Percentiles rank a stretch among this genome's conserved stretches.
These are phyloP conservation scores for Sanchytrium tribonematis DNA, from an alignment of 371 early-diverging fungal genomes.

Conservation along the genomic window DNA sequence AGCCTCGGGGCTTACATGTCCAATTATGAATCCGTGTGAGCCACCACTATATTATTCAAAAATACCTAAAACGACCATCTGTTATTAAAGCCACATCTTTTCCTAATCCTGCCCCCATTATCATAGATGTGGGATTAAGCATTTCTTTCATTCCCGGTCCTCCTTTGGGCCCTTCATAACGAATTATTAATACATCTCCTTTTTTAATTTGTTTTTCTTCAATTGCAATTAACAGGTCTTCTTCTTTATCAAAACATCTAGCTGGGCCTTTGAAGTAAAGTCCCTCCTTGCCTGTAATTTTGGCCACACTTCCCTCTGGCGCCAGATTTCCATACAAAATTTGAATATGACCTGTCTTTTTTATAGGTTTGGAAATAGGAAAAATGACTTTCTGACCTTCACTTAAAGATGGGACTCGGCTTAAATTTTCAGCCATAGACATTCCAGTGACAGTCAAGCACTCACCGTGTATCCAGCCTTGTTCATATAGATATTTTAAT, in stretches of 20 bases:
- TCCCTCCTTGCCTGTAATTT: constrained; percentile 95
- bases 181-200: constrained; percentile 63
- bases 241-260: constrained; percentile 63
- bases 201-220: constrained; percentile 46
- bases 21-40: constrained; percentile 84
- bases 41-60: too few relatives aligned
- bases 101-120: constrained; percentile 93
- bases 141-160: constrained; percentile 85
- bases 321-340: constrained; percentile 80
- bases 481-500: constrained; percentile 49
- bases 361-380: constrained; percentile 62
- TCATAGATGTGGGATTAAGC: constrained; percentile 77
- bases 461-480: constrained; percentile 50
- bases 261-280: constrained; percentile 53
- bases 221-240: constrained; percentile 51
- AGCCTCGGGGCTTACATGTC: constrained; percentile 91
- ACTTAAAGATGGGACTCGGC: constrained; percentile 31
- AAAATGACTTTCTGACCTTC: constrained; percentile 57
- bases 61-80: constrained; percentile 88
- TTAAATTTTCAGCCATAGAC: constrained; percentile 63
- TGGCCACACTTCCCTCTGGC: constrained; percentile 83
- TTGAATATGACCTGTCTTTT: constrained; percentile 66
- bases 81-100: constrained; percentile 80
- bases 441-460: constrained; percentile 76
- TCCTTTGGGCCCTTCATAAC: constrained; percentile 68